Percentiles rank a stretch among this genome's conserved stretches.
Conservation (phyloP, 1,284 basidiomycete genomes). For the Takashimella tepidaria region DNA sequence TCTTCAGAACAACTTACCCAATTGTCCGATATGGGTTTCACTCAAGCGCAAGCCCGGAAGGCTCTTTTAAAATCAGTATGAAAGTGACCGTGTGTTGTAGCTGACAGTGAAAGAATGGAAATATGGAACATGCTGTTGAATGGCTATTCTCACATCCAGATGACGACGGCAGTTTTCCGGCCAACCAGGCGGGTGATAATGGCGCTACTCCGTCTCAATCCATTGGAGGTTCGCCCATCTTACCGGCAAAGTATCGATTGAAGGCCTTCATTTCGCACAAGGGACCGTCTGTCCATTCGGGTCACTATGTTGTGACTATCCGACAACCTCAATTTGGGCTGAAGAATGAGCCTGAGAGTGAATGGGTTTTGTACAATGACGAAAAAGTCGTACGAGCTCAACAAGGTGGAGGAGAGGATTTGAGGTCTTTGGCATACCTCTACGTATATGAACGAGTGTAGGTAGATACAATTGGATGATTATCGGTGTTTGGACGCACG, state of each 20-base stretch:
- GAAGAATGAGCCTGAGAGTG: slow-evolving; percentile 47
- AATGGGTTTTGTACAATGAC: slow-evolving; percentile 90
- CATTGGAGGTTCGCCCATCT: slow-evolving; percentile 53
- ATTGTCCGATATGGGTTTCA: slow-evolving; percentile 93
- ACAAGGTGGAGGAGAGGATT: slow-evolving; percentile 52
- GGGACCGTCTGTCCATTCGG: slow-evolving; percentile 88
- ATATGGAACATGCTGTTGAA: slow-evolving; percentile 81
- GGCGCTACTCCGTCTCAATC: slow-evolving; percentile 51
- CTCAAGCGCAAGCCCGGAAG: slow-evolving; percentile 73
- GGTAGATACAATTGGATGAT: no score
- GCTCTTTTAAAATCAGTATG: slow-evolving; percentile 63
- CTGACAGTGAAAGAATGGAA: slow-evolving; percentile 55
- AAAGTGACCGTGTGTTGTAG: neutral
- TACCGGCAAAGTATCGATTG: slow-evolving; percentile 74
- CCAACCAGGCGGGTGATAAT: neutral
- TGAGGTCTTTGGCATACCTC: slow-evolving; percentile 79
- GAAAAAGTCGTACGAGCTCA: slow-evolving; percentile 91
- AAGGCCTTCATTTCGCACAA: slow-evolving; percentile 97
- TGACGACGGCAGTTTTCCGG: slow-evolving; percentile 64
- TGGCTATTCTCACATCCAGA: slow-evolving; percentile 97
- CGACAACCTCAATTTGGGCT: slow-evolving; percentile 37
- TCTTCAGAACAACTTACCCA: slow-evolving; percentile 63
- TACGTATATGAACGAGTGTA: slow-evolving; percentile 70
- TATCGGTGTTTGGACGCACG: no score
- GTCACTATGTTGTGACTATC: slow-evolving; percentile 63